Conservation (phyloP, 106 monocot genomes). For the Apostasia ramifera region DNA sequence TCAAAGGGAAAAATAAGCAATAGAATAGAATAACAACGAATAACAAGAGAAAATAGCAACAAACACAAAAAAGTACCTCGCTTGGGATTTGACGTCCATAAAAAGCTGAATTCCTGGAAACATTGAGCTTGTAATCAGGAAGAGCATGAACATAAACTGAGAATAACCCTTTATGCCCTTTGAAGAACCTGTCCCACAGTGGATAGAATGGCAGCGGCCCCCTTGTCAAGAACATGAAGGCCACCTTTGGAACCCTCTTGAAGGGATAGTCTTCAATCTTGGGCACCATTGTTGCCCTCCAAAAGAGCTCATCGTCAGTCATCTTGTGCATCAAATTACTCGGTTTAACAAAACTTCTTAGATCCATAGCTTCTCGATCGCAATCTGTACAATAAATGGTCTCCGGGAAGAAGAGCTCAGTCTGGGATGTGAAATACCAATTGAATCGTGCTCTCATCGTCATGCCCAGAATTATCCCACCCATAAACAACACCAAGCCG, state of each 20-base stretch:
- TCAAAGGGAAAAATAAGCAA: neutral
- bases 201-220: conserved; percentile 20
- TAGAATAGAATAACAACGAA: neutral
- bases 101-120: conserved; percentile 15
- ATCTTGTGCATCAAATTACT: conserved; percentile 12
- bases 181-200: conserved; percentile 20
- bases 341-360: conserved; percentile 11
- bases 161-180: conserved; percentile 17
- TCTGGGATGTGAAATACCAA: conserved; percentile 35
- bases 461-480: conserved; percentile 48
- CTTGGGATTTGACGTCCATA: conserved; percentile 19
- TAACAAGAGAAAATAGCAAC: neutral
- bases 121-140: conserved; percentile 24
- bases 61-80: conserved; percentile 13
- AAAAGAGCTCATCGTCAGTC: conserved; percentile 23
- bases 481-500: conserved; percentile 50
- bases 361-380: neutral
- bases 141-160: conserved; percentile 21
- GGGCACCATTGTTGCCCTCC: conserved; percentile 24
- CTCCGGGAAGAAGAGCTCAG: conserved; percentile 45
- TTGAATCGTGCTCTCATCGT: conserved; percentile 43
- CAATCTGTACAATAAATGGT: conserved; percentile 13
- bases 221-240: conserved; percentile 27
- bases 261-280: conserved; percentile 18
- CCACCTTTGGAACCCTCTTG: conserved; percentile 22